phyloP scores from a whole-genome alignment of 2,329 filamentous ascomycete species.

The Aspergillus flavus region DNA sequence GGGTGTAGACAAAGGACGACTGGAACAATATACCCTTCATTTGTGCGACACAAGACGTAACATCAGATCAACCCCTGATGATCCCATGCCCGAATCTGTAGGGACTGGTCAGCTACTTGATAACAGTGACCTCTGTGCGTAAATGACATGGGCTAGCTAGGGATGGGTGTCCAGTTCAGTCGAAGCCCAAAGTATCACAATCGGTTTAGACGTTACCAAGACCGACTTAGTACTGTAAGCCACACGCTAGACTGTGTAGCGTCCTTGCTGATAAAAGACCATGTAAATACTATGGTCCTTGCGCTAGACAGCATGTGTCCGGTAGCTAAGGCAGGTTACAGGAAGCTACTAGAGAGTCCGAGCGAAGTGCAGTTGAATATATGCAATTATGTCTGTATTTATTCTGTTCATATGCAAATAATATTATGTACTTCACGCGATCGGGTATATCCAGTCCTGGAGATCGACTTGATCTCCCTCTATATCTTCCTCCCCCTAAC shows the following conservation, averaged over 20 bases:
- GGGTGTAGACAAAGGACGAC: not conserved
- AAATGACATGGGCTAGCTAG: not conserved
- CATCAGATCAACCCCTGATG: too few species aligned
- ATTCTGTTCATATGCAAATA: not conserved
- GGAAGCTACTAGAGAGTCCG: not conserved
- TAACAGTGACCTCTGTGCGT: too few species aligned
- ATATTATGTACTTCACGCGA: not conserved
- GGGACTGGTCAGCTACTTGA: too few species aligned
- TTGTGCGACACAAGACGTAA: not conserved
- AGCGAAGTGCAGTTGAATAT: not conserved
- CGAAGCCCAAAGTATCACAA: not conserved
- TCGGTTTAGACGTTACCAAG: too few species aligned
- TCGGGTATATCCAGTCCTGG: not conserved
- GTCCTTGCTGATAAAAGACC: not conserved
- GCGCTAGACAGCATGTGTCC: not conserved
- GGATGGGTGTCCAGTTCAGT: not conserved
- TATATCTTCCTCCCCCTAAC: not conserved
- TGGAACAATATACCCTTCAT: not conserved
- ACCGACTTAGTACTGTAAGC: too few species aligned
- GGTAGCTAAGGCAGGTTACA: not conserved
- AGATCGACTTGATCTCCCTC: not conserved
- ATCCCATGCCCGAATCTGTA: too few species aligned
- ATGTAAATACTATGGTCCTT: not conserved
- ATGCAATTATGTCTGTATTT: not conserved
- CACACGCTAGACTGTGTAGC: too few species aligned